phyloP scores from a whole-genome alignment of 1,284 basidiomycete genomes.

The Hemileia vastatrix region DNA sequence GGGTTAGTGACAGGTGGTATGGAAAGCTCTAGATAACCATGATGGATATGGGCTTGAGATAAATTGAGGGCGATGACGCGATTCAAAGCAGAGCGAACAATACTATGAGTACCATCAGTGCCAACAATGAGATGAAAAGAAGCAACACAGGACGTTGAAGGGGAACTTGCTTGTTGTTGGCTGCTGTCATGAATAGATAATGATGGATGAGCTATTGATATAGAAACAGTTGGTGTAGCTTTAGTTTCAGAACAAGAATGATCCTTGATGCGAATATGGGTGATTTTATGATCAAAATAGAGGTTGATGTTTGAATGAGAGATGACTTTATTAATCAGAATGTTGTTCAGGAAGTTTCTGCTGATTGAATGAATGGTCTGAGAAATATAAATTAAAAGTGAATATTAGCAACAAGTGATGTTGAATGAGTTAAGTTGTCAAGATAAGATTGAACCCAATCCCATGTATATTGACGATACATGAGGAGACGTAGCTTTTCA shows the following conservation, averaged over 20 bases:
- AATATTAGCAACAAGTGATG: not conserved
- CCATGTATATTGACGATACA: constrained; percentile 74
- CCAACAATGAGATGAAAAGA: constrained; percentile 76
- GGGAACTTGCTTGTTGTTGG: no score
- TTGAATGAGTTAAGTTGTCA: constrained; percentile 21
- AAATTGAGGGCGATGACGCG: constrained; percentile 61
- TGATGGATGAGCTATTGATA: no score
- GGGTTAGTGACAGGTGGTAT: constrained; percentile 59
- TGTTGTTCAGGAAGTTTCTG: constrained; percentile 73
- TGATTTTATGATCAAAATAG: constrained; percentile 73
- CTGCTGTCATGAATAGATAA: no score
- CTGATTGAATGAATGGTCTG: constrained; percentile 90
- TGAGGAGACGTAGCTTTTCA: constrained; percentile 49
- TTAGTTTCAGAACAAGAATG: no score
- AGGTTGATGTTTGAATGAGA: constrained; percentile 57
- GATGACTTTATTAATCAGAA: constrained; percentile 62
- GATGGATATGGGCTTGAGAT: constrained; percentile 83
- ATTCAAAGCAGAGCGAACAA: no score
- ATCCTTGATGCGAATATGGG: no score
- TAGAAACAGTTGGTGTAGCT: no score
- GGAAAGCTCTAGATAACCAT: constrained; percentile 91
- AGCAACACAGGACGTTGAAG: no score
- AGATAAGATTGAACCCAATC: constrained; percentile 37
- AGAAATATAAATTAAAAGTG: constrained; percentile 3
- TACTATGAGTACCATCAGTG: constrained; percentile 78